Conservation (phyloP, 2,329 filamentous ascomycete genomes). For the Colletotrichum sojae region DNA sequence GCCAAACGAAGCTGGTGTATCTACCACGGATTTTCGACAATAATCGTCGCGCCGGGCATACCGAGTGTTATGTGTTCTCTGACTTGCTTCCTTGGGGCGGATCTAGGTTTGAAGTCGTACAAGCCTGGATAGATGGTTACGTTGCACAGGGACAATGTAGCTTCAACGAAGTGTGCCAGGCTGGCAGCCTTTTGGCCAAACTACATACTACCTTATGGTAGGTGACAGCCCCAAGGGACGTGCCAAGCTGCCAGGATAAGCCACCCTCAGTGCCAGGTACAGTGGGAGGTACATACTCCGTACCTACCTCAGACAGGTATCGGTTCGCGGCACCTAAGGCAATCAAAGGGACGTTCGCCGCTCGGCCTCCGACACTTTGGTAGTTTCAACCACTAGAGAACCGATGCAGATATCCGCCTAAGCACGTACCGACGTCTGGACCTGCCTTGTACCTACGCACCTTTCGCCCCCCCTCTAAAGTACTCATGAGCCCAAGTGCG, state of each 20-base stretch:
- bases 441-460: too few species aligned
- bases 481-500: background rate
- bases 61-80: constrained; percentile 16
- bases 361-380: too few species aligned
- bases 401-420: too few species aligned
- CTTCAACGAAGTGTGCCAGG: constrained; percentile 32
- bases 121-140: constrained; percentile 29
- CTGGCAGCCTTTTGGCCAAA: constrained; percentile 38
- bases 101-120: constrained; percentile 17
- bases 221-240: constrained; percentile 17
- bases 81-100: constrained; percentile 7
- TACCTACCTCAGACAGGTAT: background rate
- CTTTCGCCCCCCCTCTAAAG: too few species aligned
- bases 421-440: too few species aligned
- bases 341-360: too few species aligned
- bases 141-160: constrained; percentile 29
- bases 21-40: constrained; percentile 22
- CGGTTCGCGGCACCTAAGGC: constrained; percentile 11
- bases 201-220: too few species aligned
- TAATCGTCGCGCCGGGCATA: constrained; percentile 25
- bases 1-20: constrained; percentile 6
- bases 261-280: too few species aligned
- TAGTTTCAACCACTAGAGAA: too few species aligned
- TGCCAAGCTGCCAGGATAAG: constrained; percentile 28
- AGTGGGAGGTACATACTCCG: background rate